Conservation (phyloP, 2,329 filamentous ascomycete species). For the Tolypocladium guangdongense region DNA sequence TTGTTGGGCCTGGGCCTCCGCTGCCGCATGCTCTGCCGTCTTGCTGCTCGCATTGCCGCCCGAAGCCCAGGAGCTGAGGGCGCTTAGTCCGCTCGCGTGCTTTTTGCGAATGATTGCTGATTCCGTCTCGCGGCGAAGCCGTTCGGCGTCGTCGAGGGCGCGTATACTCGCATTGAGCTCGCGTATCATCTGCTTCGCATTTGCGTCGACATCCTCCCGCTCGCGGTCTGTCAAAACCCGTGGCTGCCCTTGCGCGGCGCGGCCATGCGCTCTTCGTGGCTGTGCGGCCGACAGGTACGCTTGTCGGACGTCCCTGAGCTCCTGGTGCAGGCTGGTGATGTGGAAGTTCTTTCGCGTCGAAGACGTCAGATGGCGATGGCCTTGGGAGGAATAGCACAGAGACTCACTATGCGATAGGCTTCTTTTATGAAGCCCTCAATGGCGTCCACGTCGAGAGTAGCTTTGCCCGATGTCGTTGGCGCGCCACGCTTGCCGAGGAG, state of each 20-base stretch:
- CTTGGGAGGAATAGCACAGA: conserved; percentile 4
- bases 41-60: conserved; percentile 35
- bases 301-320: conserved; percentile 75
- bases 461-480: conserved; percentile 33
- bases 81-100: conserved; percentile 52
- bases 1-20: conserved; percentile 59
- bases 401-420: conserved; percentile 76
- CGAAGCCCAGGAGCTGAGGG: conserved; percentile 56
- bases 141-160: conserved; percentile 70
- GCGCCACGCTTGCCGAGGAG: conserved; percentile 51
- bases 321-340: conserved; percentile 66
- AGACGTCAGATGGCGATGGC: neutral
- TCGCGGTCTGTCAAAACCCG: conserved; percentile 66
- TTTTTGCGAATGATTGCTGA: conserved; percentile 61
- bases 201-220: conserved; percentile 76
- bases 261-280: conserved; percentile 45
- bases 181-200: conserved; percentile 74
- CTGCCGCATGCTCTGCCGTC: conserved; percentile 55
- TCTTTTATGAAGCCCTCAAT: conserved; percentile 88
- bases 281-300: conserved; percentile 80
- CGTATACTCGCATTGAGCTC: conserved; percentile 76
- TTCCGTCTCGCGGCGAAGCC: conserved; percentile 68
- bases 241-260: conserved; percentile 30
- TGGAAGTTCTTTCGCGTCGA: conserved; percentile 57
- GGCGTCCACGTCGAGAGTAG: conserved; percentile 25